Percentiles rank a stretch among this genome's conserved stretches.
These are phyloP conservation scores for Candida methanosorbosa DNA, from an alignment of 805 yeast species.

Conservation along the genomic window DNA sequence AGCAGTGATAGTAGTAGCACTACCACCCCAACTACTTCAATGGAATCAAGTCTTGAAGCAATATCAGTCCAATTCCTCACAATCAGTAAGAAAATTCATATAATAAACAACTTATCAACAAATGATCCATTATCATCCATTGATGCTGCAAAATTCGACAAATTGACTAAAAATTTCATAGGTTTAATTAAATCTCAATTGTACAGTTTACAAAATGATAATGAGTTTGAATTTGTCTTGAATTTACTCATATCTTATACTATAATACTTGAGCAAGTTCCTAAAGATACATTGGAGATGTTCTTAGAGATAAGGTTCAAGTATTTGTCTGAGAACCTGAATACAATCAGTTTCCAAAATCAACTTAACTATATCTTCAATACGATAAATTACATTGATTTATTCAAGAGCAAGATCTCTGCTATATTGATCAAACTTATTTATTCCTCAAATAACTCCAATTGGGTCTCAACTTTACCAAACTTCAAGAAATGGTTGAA, in stretches of 20 bases:
- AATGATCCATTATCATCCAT: neutral
- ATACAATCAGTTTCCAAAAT: conserved; percentile 9
- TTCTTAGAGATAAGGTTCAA: conserved; percentile 14
- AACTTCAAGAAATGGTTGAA: conserved; percentile 17
- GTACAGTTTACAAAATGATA: conserved; percentile 13
- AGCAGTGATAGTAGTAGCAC: no score
- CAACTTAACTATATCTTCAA: conserved; percentile 21
- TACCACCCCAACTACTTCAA: conserved; percentile 1
- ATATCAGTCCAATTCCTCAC: conserved; percentile 11
- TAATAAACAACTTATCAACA: conserved; percentile 10
- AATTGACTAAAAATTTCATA: conserved; percentile 10
- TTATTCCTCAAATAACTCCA: conserved; percentile 10
- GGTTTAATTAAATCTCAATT: conserved; percentile 13
- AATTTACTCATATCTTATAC: conserved; percentile 17
- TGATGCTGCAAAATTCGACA: conserved; percentile 7
- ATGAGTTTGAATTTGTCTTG: conserved; percentile 20
- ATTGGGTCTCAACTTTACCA: conserved; percentile 19
- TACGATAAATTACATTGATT: conserved; percentile 16
- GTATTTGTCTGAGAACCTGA: conserved; percentile 4
- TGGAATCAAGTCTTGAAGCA: conserved; percentile 6
- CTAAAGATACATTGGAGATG: conserved; percentile 15
- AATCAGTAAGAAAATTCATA: conserved; percentile 16
- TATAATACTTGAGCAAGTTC: conserved; percentile 9
- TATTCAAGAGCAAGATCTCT: conserved; percentile 17
- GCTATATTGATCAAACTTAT: conserved; percentile 11